Conservation (phyloP, 148 eudicot genomes). For the Amaranthus hypochondriacus region DNA sequence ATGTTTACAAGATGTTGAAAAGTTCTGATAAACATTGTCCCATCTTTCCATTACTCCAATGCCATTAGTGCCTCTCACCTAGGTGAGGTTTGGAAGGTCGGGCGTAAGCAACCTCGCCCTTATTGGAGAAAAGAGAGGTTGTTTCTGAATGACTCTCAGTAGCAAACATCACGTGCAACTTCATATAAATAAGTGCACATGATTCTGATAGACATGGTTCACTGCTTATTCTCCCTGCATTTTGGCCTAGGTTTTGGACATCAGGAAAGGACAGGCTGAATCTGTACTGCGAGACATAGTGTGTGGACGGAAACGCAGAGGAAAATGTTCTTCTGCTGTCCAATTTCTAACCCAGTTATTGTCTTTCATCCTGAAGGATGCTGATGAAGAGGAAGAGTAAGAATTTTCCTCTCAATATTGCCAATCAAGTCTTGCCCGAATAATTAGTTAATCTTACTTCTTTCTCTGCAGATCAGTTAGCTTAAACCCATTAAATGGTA, state of each 20-base stretch:
- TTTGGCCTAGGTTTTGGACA: slow-evolving; percentile 42
- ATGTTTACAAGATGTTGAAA: too few species aligned
- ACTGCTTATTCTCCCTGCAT: neutral
- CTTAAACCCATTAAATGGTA: slow-evolving; percentile 34
- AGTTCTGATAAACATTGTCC: too few species aligned
- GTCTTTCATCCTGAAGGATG: slow-evolving; percentile 45
- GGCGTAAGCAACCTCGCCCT: too few species aligned
- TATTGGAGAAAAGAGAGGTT: too few species aligned
- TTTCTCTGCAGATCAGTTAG: slow-evolving; percentile 30
- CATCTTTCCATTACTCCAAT: too few species aligned
- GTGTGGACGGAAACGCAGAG: slow-evolving; percentile 48
- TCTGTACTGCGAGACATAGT: slow-evolving; percentile 55
- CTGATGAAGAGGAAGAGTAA: slow-evolving; percentile 42
- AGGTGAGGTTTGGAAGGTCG: too few species aligned
- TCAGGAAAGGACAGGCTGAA: slow-evolving; percentile 72
- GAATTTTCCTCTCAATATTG: neutral
- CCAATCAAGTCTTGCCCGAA: neutral
- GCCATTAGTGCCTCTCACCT: too few species aligned
- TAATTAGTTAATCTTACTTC: slow-evolving; percentile 2
- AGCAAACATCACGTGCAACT: too few species aligned
- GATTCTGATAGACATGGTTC: neutral
- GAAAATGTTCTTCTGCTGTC: slow-evolving; percentile 46
- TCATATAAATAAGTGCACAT: too few species aligned
- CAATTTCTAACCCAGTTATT: slow-evolving; percentile 60
- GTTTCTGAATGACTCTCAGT: too few species aligned